phyloP scores from a whole-genome alignment of 208 protist species.

The Trypanosoma scelopori region DNA sequence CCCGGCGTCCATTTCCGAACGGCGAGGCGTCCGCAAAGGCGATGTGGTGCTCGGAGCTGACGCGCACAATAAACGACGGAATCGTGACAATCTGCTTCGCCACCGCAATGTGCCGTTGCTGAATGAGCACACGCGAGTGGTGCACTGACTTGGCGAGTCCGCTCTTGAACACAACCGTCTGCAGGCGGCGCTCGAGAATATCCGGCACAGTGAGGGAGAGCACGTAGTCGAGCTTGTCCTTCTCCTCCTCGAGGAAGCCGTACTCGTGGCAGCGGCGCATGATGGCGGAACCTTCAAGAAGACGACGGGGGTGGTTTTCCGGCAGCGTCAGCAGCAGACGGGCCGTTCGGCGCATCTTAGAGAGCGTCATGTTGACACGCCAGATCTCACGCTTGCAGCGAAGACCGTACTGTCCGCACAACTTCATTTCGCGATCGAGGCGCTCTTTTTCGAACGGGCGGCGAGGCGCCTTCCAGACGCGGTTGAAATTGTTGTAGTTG shows the following conservation, averaged over 20 bases:
- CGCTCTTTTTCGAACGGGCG: slow-evolving; percentile 99
- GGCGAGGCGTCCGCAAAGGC: slow-evolving; percentile 96
- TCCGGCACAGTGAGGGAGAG: slow-evolving; percentile 99
- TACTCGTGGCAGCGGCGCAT: slow-evolving; percentile 98
- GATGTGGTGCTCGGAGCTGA: slow-evolving; percentile 99
- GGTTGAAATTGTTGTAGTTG: slow-evolving; percentile 97
- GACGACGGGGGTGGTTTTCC: slow-evolving; percentile 96
- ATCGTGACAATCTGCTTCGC: slow-evolving; percentile 99
- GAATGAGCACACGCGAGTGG: slow-evolving; percentile 99
- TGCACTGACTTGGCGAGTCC: slow-evolving; percentile 99
- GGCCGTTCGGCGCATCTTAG: slow-evolving; percentile 98
- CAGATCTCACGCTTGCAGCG: slow-evolving; percentile 99
- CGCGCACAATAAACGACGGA: slow-evolving; percentile 99
- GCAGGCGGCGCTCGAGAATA: slow-evolving; percentile 99
- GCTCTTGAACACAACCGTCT: slow-evolving; percentile 99
- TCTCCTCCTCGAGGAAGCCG: slow-evolving; percentile 98
- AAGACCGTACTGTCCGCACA: slow-evolving; percentile 99
- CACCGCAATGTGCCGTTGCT: slow-evolving; percentile 99
- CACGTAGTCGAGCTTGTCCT: slow-evolving; percentile 99
- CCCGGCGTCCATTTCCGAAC: slow-evolving; percentile 94
- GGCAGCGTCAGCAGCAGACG: slow-evolving; percentile 99
- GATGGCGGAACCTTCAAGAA: slow-evolving; percentile 99
- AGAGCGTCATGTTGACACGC: slow-evolving; percentile 98
- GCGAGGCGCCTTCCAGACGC: slow-evolving; percentile 96
- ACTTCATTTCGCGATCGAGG: slow-evolving; percentile 99